Evolutionary conservation across 2,329 filamentous ascomycete genomes (phyloP).

Genomic region (Fusarium xyrophilum): DNA sequence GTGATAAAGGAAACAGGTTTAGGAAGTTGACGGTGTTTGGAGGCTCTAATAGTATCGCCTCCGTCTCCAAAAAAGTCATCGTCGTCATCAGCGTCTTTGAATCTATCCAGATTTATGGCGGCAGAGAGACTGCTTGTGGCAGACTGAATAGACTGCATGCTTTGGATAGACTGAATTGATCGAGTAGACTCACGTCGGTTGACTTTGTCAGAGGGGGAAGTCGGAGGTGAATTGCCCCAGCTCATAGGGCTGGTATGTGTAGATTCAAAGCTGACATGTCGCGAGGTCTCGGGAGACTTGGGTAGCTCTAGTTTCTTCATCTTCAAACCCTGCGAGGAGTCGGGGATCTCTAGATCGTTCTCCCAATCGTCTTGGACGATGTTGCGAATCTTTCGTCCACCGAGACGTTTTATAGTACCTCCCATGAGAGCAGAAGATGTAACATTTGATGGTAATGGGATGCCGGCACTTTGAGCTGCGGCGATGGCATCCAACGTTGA

Average conservation of each 20-base stretch:
- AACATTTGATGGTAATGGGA: slow-evolving; percentile 86
- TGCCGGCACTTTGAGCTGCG: slow-evolving; percentile 85
- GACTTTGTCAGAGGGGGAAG: slow-evolving; percentile 34
- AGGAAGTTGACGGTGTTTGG: slow-evolving; percentile 62
- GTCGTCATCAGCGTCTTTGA: slow-evolving; percentile 68
- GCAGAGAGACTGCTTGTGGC: slow-evolving; percentile 49
- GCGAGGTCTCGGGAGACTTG: slow-evolving; percentile 71
- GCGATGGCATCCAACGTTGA: slow-evolving; percentile 86
- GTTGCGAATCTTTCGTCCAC: slow-evolving; percentile 74
- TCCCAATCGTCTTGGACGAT: slow-evolving; percentile 82
- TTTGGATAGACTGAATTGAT: slow-evolving; percentile 19
- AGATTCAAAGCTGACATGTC: slow-evolving; percentile 65
- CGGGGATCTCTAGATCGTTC: slow-evolving; percentile 76
- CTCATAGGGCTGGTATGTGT: slow-evolving; percentile 61
- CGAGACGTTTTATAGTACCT: slow-evolving; percentile 90
- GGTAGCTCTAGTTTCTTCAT: slow-evolving; percentile 68
- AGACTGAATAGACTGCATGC: slow-evolving; percentile 38
- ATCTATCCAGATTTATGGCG: slow-evolving; percentile 67
- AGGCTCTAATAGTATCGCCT: slow-evolving; percentile 70
- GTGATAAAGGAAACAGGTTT: slow-evolving; percentile 62
- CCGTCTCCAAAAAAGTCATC: slow-evolving; percentile 70
- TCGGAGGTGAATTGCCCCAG: slow-evolving; percentile 40
- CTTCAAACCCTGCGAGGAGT: slow-evolving; percentile 63
- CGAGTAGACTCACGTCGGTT: slow-evolving; percentile 43
- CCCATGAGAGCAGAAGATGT: slow-evolving; percentile 89